Conservation (phyloP, 1,139 yeast genomes). For the Kurtzmaniella quercitrusa region DNA sequence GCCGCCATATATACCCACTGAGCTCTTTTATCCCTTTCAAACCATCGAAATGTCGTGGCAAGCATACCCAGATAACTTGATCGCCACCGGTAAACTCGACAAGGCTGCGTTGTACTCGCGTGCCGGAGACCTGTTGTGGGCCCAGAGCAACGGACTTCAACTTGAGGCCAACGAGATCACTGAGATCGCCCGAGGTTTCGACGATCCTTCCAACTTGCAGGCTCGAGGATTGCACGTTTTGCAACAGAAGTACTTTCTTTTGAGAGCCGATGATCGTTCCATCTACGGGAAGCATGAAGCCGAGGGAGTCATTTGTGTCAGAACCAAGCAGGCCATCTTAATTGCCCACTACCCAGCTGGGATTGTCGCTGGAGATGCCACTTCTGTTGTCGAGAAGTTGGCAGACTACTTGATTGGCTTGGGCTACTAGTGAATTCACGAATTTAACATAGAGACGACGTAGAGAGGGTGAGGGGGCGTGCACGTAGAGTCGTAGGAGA, state of each 20-base stretch:
- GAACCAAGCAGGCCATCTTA: conserved; percentile 89
- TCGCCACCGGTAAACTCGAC: conserved; percentile 83
- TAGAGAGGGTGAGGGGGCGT: too few relatives aligned
- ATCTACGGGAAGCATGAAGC: conserved; percentile 89
- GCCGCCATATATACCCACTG: background rate
- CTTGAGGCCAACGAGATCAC: conserved; percentile 68
- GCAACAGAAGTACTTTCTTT: conserved; percentile 81
- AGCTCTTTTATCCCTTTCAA: background rate
- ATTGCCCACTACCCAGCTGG: conserved; percentile 94
- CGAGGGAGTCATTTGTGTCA: conserved; percentile 84
- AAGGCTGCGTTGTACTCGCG: conserved; percentile 89
- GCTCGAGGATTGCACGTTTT: conserved; percentile 81
- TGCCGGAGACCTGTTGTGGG: conserved; percentile 96
- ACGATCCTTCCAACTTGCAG: conserved; percentile 73
- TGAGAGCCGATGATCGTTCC: conserved; percentile 88
- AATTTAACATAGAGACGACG: too few relatives aligned
- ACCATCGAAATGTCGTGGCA: conserved; percentile 33
- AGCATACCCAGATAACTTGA: conserved; percentile 93
- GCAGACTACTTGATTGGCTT: conserved; percentile 91
- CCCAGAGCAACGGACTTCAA: conserved; percentile 68
- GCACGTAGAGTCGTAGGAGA: too few relatives aligned
- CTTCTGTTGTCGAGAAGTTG: conserved; percentile 87
- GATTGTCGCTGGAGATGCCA: conserved; percentile 92
- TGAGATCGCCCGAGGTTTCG: conserved; percentile 75
- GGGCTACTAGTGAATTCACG: conserved; percentile 50